phyloP scores from a whole-genome alignment of 176 grass and related monocot species.

The Zea luxurians region DNA sequence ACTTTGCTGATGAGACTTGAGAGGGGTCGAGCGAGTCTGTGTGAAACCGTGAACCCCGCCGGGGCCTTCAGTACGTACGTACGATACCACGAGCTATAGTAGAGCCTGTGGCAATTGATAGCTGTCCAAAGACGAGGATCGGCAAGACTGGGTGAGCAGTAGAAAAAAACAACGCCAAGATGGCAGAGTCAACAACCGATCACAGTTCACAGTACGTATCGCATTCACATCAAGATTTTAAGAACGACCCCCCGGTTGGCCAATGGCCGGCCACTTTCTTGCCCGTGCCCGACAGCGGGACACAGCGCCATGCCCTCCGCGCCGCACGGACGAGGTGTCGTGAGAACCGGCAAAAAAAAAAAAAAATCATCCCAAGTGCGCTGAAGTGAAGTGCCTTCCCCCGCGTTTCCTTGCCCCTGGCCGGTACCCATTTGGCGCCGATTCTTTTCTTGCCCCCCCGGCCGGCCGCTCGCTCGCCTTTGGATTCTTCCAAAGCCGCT shows the following conservation, averaged over 20 bases:
- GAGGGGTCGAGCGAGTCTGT: neutral
- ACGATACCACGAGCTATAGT: neutral
- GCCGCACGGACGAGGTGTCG: constrained; percentile 1
- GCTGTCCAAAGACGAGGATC: neutral
- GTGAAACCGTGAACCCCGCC: neutral
- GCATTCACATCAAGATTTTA: neutral
- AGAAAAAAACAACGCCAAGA: neutral
- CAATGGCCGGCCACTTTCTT: neutral
- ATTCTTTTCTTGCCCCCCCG: constrained; percentile 31
- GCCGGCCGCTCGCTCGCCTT: constrained; percentile 23
- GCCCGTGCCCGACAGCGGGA: constrained; percentile 18
- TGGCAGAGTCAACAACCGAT: constrained; percentile 24
- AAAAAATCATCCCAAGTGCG: neutral
- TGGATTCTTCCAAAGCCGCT: constrained; percentile 56
- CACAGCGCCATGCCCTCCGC: constrained; percentile 27
- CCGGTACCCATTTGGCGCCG: constrained; percentile 28
- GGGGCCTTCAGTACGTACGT: neutral
- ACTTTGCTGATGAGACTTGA: neutral
- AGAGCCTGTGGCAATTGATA: neutral
- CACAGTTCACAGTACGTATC: neutral
- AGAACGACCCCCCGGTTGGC: too few species aligned
- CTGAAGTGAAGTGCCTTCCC: too few species aligned
- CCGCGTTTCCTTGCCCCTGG: constrained; percentile 31
- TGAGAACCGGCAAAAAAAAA: neutral
- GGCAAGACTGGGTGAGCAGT: neutral